phyloP scores from a whole-genome alignment of 306 rosid genomes.

The Hippophae gyantsensis region DNA sequence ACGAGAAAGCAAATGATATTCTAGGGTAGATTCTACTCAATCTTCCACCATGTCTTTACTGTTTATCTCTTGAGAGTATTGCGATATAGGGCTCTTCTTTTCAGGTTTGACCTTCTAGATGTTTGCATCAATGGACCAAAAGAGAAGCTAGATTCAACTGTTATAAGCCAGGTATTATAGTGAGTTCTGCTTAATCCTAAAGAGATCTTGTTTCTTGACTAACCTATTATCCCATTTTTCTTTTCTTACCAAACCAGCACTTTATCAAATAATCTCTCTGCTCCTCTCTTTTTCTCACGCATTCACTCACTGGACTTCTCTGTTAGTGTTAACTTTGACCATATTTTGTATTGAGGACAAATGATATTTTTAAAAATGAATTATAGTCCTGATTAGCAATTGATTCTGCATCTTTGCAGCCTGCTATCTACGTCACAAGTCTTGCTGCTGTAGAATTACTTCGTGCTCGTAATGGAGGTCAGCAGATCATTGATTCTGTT shows the following conservation, averaged over 20 bases:
- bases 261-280: neutral
- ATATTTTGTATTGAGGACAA: too few species aligned
- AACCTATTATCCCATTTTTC: too few species aligned
- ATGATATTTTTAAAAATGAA: too few species aligned
- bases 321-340: neutral
- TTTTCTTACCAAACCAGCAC: neutral
- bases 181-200: neutral
- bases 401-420: conserved; percentile 48
- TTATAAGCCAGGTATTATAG: conserved; percentile 68
- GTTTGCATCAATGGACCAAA: conserved; percentile 87
- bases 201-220: too few species aligned
- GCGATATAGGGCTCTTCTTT: neutral
- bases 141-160: conserved; percentile 81
- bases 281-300: neutral
- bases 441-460: conserved; percentile 96
- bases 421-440: conserved; percentile 94
- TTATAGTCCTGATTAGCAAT: conserved; percentile 13
- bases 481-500: conserved; percentile 78
- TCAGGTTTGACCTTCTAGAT: conserved; percentile 90
- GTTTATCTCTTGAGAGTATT: neutral
- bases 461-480: conserved; percentile 80
- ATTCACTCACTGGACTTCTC: neutral
- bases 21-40: conserved; percentile 44
- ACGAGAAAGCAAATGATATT: conserved; percentile 66
- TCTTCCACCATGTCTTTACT: neutral